phyloP scores from a whole-genome alignment of 192 early-diverging fungal species.

The Coemansia sp. region DNA sequence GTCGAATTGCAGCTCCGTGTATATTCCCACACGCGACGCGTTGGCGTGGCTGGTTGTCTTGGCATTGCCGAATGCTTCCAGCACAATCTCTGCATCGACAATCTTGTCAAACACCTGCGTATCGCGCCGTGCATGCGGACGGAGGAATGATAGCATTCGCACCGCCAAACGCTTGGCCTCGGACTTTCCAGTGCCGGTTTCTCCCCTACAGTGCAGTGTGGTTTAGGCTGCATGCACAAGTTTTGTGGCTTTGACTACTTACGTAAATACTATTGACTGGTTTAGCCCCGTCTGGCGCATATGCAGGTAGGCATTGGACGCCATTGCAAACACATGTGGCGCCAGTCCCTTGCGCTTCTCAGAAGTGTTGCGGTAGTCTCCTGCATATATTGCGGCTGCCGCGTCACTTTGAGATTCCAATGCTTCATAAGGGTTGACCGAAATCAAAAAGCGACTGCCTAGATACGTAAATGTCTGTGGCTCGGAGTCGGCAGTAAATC shows the following conservation, averaged over 20 bases:
- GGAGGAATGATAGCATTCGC: slow-evolving; percentile 66
- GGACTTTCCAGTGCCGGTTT: slow-evolving; percentile 85
- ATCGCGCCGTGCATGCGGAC: slow-evolving; percentile 68
- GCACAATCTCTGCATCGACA: slow-evolving; percentile 64
- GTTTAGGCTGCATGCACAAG: neutral
- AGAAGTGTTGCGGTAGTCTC: slow-evolving; percentile 65
- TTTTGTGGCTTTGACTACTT: slow-evolving; percentile 22
- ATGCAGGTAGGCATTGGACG: slow-evolving; percentile 82
- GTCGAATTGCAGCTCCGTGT: slow-evolving; percentile 89
- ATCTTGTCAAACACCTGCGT: slow-evolving; percentile 69
- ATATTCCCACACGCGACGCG: slow-evolving; percentile 81
- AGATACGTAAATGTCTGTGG: slow-evolving; percentile 65
- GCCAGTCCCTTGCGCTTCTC: slow-evolving; percentile 49
- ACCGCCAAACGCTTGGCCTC: slow-evolving; percentile 66
- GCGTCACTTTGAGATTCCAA: slow-evolving; percentile 59
- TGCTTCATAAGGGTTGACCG: slow-evolving; percentile 65
- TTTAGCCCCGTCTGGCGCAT: slow-evolving; percentile 84
- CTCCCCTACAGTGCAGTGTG: slow-evolving; percentile 62
- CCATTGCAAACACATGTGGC: slow-evolving; percentile 85
- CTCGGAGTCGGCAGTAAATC: slow-evolving; percentile 41
- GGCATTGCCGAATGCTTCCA: slow-evolving; percentile 89
- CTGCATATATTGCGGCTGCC: slow-evolving; percentile 70
- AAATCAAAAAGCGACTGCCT: slow-evolving; percentile 66
- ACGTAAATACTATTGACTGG: slow-evolving; percentile 88
- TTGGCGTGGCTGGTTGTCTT: slow-evolving; percentile 71